Evolutionary conservation across 805 yeast genomes (phyloP).

Genomic region (Saccharomycopsis sp.): DNA sequence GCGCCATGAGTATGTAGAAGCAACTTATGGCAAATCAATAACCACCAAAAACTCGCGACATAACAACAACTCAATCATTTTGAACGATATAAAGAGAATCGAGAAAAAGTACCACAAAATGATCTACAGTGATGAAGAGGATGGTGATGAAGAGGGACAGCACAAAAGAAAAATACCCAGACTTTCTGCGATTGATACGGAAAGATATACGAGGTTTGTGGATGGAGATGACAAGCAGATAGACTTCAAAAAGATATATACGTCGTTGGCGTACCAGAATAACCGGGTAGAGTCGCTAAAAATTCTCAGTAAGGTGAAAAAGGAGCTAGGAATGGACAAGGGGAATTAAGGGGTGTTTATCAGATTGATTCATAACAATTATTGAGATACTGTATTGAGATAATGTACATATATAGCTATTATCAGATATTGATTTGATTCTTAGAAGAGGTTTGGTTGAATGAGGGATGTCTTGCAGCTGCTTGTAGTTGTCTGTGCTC

Average conservation of each 20-base stretch:
- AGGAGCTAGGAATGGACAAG: conserved; percentile 4
- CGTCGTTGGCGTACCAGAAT: conserved; percentile 9
- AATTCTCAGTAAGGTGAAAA: neutral
- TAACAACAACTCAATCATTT: neutral
- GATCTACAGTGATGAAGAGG: neutral
- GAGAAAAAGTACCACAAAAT: conserved; percentile 2
- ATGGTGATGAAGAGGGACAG: neutral
- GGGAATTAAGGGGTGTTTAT: too few relatives aligned
- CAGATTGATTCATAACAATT: too few relatives aligned
- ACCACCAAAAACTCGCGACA: neutral
- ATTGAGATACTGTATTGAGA: too few relatives aligned
- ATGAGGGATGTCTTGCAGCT: too few relatives aligned
- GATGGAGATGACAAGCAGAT: neutral
- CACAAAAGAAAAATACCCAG: neutral
- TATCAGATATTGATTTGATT: too few relatives aligned
- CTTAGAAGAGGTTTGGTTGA: too few relatives aligned
- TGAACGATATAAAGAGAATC: neutral
- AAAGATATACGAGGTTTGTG: conserved; percentile 3
- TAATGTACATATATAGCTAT: too few relatives aligned
- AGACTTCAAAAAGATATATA: conserved; percentile 10
- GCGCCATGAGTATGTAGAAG: conserved; percentile 7
- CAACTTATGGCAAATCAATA: neutral
- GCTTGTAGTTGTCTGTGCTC: too few relatives aligned
- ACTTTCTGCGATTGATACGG: conserved; percentile 2
- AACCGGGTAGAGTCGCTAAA: neutral